Evolutionary conservation across 2,329 filamentous ascomycete genomes (phyloP), one percentile per base, ranked within the genome.

Genomic region (Graphilbum sp.): DNA sequence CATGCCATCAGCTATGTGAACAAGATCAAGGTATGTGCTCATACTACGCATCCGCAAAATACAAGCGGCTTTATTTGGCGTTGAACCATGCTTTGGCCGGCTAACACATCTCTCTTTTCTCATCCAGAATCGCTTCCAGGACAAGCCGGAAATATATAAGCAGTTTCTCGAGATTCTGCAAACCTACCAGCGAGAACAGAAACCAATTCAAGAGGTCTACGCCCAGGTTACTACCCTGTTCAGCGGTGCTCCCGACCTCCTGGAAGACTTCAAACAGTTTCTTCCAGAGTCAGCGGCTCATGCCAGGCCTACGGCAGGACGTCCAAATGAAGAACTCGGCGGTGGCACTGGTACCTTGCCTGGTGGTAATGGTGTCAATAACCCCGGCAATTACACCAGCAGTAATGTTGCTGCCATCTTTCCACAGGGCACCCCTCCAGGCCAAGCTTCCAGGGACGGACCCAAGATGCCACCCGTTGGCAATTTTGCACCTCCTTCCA

Each of bases 1-100:
- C 90, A 98, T 60, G 90, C 90, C 1, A 98, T 98, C 46, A 96
- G 87, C 56, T 98, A 98, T 52, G 90, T 98, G 39, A 98, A 98
- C 55, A 98, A 98, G 62, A 98, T 98, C 52, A 98, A 98, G 78
- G 87, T 90, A 62, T 56, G 70, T 41, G n/a, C n/a, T n/a, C n/a
- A n/a, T n/a, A n/a, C n/a, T 13, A 21, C 20, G 15, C n/a, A 16
- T 21, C 27, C 13, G n/a, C n/a, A n/a, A n/a, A n/a, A n/a, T n/a
- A n/a, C n/a, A n/a, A n/a, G n/a, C n/a, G 16, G 7, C 7, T 17
- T 29, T 17, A 12, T 25, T 25, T 12, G 5, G 19, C 5, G 12
- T 12, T 3, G 13, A 19, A n/a, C n/a, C n/a, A n/a, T n/a, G n/a
- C n/a, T n/a, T n/a, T n/a, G n/a, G n/a, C n/a, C n/a, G n/a, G n/a